Base-by-base conservation (phyloP, 164 flowering plant species). In the Brasenia schreberi region DNA sequence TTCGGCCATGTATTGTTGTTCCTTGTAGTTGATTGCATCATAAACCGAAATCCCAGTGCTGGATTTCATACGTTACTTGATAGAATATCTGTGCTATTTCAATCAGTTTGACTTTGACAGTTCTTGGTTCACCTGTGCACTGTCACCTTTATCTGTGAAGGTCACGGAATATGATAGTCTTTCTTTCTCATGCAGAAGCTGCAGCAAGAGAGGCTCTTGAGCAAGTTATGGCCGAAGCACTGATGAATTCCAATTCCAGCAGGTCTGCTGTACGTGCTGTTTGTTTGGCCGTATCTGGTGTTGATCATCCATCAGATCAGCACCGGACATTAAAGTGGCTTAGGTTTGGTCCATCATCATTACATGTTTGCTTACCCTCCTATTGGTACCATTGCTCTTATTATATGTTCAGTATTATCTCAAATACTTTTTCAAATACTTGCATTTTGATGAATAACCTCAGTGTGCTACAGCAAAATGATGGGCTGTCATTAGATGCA, bases 271-370 rank as follows among this genome's bases (percentile, higher is more conserved):
- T 93, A 70, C 81, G 81, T 61, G 98, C 94, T 77, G 85, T 93
- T 75, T 90, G 97, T 75, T 75, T 93, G 70, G 92, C 87, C 42
- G 82, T 93, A 6, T 90, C 98, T 64, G 98, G 98, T 63, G 98
- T 93, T 65, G 84, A 90, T 74, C 94, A 93, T 72, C 92, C 89
- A 59, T 76, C 79, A 0, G 98, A 93, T 81, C 88, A 93, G 78
- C 76, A 86, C 63, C 83, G 84, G 65, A 77, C 89, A 73, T 42
- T 87, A 39, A 78, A 75, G 63, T 93, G 98, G 98, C 82, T 90
- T n/a, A 86, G 98, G 98, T 87, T 61, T 68, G 75, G 56, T 0
- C 16, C 10, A 9, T 9, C 16, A 49, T 49, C n/a, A 65, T n/a
- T 67, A 49, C 56, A 49, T 49, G 56, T 14, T 49, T 49, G 19